Base-by-base conservation (phyloP, 2,329 filamentous ascomycete genomes). In the Xylaria sp. region DNA sequence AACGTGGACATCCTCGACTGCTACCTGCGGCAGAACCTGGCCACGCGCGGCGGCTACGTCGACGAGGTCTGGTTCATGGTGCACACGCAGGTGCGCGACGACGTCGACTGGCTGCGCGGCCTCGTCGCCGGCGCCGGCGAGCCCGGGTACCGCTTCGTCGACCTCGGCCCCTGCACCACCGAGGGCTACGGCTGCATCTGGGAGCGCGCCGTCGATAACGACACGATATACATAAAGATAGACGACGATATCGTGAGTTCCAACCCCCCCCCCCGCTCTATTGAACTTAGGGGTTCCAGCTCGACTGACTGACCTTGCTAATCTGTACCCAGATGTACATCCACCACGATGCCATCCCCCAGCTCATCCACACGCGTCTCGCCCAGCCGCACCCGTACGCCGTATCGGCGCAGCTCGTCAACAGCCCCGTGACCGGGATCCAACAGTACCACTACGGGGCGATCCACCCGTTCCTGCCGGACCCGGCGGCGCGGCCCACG, bases 401-500 rank as follows among this genome's bases (percentile, higher is more conserved):
- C 39, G 75, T 84, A 4, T 80, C 79, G 1, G 81, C 80, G 50
- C 84, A 84, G 61, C 74, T 84, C 13, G 70, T 84, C 60, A 84
- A 84, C 52, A 78, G 81, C 46, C 80, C 79, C 2, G 70, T 78
- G 21, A 76, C 82, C 39, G 74, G 74, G 48, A 77, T 77, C 66
- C 71, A 83, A n/a, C 82, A 85, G 60, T 78, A 76, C 61, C 79
- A 80, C 51, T 66, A 77, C 9, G 79, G 78, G 4, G 76, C 78
- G 9, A 72, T 81, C 18, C 71, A 78, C 45, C 76, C 81, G 1
- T 84, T 83, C 63, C 72, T 81, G 11, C 80, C 81, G 2, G 81
- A 82, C 39, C 60, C 61, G 44, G 52, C 66, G n/a, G 59, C 64
- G 34, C 53, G 60, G 19, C 54, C 62, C 2, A 58, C 59, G 1